A percentile compares a stretch with the other conserved stretches of the same genome.
phyloP scores from a whole-genome alignment of 169 alveolate genomes.

The Plasmodium billcollinsi region DNA sequence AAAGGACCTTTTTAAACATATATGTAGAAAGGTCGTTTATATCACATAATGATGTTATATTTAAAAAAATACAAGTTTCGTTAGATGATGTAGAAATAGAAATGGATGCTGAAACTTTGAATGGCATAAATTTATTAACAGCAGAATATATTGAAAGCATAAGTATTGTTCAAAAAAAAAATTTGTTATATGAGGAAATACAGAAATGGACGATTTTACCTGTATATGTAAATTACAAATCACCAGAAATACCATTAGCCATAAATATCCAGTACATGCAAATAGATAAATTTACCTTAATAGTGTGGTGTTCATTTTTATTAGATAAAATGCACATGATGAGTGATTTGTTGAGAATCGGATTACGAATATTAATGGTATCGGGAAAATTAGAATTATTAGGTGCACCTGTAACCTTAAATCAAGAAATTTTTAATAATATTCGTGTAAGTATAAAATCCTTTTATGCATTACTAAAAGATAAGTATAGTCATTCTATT shows the following conservation, averaged over 20 bases:
- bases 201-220: constrained; percentile 77
- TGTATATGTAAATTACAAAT: constrained; percentile 77
- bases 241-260: constrained; percentile 85
- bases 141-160: constrained; percentile 75
- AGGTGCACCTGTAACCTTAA: constrained; percentile 91
- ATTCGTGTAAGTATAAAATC: constrained; percentile 86
- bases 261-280: constrained; percentile 84
- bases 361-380: constrained; percentile 85
- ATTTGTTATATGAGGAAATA: constrained; percentile 65
- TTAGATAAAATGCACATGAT: constrained; percentile 89
- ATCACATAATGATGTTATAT: constrained; percentile 84
- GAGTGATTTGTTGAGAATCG: constrained; percentile 88
- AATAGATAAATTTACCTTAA: constrained; percentile 84
- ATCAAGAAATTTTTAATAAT: constrained; percentile 85
- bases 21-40: constrained; percentile 88
- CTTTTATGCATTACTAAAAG: constrained; percentile 86
- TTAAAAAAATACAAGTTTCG: constrained; percentile 83
- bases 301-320: constrained; percentile 89
- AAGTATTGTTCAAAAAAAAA: constrained; percentile 52
- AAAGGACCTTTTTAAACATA: constrained; percentile 81
- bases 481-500: constrained; percentile 86
- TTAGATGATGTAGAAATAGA: constrained; percentile 89
- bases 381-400: constrained; percentile 83
- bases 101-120: constrained; percentile 78
- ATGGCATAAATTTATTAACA: constrained; percentile 55